phyloP scores from a whole-genome alignment of 495 filamentous ascomycete species.

The Hypoxylon fragiforme region DNA sequence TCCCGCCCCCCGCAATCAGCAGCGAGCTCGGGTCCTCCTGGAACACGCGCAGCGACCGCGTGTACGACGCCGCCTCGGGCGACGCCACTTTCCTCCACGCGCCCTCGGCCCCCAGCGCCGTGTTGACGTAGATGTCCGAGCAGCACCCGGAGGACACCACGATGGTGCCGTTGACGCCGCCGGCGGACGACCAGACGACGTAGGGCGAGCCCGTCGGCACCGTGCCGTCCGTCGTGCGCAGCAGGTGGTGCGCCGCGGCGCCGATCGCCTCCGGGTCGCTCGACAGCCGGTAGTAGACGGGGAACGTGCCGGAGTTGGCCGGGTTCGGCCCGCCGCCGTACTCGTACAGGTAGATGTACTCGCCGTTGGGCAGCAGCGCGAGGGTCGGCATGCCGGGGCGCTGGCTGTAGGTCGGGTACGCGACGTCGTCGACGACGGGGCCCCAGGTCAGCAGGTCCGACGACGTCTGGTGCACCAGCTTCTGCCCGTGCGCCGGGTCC shows the following conservation, averaged over 20 bases:
- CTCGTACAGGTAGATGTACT: slow-evolving; percentile 67
- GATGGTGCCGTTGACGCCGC: slow-evolving; percentile 60
- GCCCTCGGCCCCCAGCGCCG: slow-evolving; percentile 53
- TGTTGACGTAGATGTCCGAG: slow-evolving; percentile 61
- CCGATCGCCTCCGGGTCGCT: slow-evolving; percentile 58
- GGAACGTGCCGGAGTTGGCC: slow-evolving; percentile 45
- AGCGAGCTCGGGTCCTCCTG: slow-evolving; percentile 41
- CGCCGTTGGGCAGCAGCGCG: slow-evolving; percentile 59
- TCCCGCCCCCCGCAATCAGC: slow-evolving; percentile 49
- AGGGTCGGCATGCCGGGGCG: slow-evolving; percentile 71
- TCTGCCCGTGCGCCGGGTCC: slow-evolving; percentile 66
- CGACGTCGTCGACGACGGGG: slow-evolving; percentile 62
- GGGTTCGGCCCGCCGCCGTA: slow-evolving; percentile 56
- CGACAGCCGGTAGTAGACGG: slow-evolving; percentile 58
- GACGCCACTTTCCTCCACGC: slow-evolving; percentile 56
- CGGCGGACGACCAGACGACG: slow-evolving; percentile 56
- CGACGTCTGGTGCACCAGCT: slow-evolving; percentile 63
- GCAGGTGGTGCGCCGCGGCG: slow-evolving; percentile 46
- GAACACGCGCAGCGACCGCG: slow-evolving; percentile 54
- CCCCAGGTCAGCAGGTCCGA: slow-evolving; percentile 62
- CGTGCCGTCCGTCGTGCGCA: slow-evolving; percentile 47
- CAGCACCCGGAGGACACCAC: slow-evolving; percentile 58
- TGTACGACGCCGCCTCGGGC: slow-evolving; percentile 54
- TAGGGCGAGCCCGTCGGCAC: slow-evolving; percentile 60
- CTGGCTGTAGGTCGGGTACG: slow-evolving; percentile 59